Evolutionary conservation across 257 asterid genomes (phyloP), one percentile per base, ranked within the genome.

Genomic region (Anisodus tanguticus): DNA sequence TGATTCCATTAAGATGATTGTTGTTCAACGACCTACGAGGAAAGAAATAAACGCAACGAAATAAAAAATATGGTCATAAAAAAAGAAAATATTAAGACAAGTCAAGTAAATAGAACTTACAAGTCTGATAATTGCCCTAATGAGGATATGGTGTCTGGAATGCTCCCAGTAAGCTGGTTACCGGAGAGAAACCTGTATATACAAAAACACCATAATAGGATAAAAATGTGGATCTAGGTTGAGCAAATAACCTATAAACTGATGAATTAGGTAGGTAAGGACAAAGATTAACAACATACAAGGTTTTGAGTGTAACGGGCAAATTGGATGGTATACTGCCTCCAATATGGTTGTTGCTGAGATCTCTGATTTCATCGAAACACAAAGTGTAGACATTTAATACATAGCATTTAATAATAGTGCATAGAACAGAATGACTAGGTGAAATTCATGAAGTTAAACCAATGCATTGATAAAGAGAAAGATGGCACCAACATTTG

Each of bases 271-370:
- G 17, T 67, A 6, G 59, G 8, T 45, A 51, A 60, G 83, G 85
- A 60, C 31, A 31, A 22, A 11, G 45, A 45, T 7, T 45, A 8
- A 69, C 86, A 64, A 87, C 98, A 80, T 93, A 96, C 99, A 96
- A 84, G 82, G 78, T 91, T 83, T 88, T 88, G 55, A 94, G 87
- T 69, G 98, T 93, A 82, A 80, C 80, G 0, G 98, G 98, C 86
- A 96, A 90, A 82, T 81, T 87, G 74, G 93, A 74, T 7, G 99
- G 98, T 80, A 96, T 89, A 81, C 85, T 86, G 85, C 99, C 99
- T 11, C 97, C 98, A 71, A 96, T 96, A 43, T 90, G 97, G 89
- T 96, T 96, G 93, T 90, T 85, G 83, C 98, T 90, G 41, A 96
- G 86, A 88, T 96, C 91, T 84, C 99, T 94, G 93, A 72, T 57